These are phyloP conservation scores for Tarenaya hassleriana DNA, from an alignment of 345 rosid species.

Conservation along the genomic window DNA sequence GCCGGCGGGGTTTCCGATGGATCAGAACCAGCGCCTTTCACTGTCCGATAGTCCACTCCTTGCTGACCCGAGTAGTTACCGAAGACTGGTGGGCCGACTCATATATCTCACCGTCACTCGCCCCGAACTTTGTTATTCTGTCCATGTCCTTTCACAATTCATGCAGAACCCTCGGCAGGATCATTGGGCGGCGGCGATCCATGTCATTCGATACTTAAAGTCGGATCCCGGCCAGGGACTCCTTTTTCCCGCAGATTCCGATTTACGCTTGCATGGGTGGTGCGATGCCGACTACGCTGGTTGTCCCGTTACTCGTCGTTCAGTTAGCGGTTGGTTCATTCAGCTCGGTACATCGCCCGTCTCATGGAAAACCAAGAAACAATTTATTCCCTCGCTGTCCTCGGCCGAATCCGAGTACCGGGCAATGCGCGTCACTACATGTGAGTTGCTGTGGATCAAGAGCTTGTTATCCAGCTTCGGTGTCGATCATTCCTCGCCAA, in stretches of 20 bases:
- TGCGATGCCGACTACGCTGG: conserved; percentile 10
- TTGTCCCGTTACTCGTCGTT: neutral
- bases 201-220: neutral
- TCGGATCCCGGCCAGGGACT: neutral
- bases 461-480: neutral
- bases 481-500: neutral
- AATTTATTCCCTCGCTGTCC: neutral
- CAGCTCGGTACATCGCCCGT: neutral
- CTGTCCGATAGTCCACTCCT: neutral
- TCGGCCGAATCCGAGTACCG: conserved; percentile 5
- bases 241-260: neutral
- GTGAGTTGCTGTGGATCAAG: neutral
- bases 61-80: neutral
- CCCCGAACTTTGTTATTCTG: neutral
- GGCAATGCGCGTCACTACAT: neutral
- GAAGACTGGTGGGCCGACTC: neutral
- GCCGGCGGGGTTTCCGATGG: neutral
- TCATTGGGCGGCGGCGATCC: neutral
- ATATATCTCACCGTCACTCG: neutral
- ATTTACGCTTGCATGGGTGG: neutral
- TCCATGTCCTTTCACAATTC: neutral
- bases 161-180: neutral
- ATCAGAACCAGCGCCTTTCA: neutral
- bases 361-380: conserved; percentile 9
- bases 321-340: neutral